Percentiles rank a stretch among this genome's conserved stretches.
Evolutionary conservation across 2,329 filamentous ascomycete species (phyloP).

Genomic region (Penicillium sp.): DNA sequence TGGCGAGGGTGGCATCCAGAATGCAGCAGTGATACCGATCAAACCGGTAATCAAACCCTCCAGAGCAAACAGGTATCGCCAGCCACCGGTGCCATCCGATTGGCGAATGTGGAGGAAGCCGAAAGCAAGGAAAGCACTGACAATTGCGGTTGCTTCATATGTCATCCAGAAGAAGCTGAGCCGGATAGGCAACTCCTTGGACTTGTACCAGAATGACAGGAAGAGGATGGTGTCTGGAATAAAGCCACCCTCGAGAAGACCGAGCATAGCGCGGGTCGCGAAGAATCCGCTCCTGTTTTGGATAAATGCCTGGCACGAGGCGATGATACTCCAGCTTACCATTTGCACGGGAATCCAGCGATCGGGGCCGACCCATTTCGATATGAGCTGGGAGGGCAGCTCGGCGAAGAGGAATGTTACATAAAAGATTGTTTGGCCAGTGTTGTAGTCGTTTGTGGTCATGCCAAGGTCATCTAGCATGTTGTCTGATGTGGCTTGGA

Average conservation of each 20-base stretch:
- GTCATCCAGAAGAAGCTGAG: constrained; percentile 71
- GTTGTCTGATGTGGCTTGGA: constrained; percentile 62
- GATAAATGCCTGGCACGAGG: constrained; percentile 52
- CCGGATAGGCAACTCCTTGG: constrained; percentile 65
- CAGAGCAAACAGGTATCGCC: constrained; percentile 45
- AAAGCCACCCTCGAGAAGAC: constrained; percentile 56
- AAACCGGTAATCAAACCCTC: constrained; percentile 53
- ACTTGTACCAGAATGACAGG: constrained; percentile 74
- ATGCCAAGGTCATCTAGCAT: constrained; percentile 53
- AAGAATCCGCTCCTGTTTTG: constrained; percentile 47
- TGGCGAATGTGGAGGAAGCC: constrained; percentile 44
- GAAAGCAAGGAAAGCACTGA: constrained; percentile 50
- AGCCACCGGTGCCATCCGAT: constrained; percentile 41
- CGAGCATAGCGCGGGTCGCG: constrained; percentile 48
- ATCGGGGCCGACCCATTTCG: constrained; percentile 59
- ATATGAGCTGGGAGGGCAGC: constrained; percentile 61
- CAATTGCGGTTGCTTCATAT: constrained; percentile 51
- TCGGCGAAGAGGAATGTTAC: constrained; percentile 49
- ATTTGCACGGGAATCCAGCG: constrained; percentile 63
- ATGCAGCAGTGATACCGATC: constrained; percentile 56
- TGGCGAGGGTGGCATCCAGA: constrained; percentile 64
- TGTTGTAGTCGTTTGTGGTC: constrained; percentile 51
- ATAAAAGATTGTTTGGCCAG: constrained; percentile 43
- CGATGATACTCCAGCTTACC: constrained; percentile 56
- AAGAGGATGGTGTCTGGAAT: constrained; percentile 53